Base-by-base conservation (phyloP, 176 grass and related monocot species). In the Musa schizocarpa region DNA sequence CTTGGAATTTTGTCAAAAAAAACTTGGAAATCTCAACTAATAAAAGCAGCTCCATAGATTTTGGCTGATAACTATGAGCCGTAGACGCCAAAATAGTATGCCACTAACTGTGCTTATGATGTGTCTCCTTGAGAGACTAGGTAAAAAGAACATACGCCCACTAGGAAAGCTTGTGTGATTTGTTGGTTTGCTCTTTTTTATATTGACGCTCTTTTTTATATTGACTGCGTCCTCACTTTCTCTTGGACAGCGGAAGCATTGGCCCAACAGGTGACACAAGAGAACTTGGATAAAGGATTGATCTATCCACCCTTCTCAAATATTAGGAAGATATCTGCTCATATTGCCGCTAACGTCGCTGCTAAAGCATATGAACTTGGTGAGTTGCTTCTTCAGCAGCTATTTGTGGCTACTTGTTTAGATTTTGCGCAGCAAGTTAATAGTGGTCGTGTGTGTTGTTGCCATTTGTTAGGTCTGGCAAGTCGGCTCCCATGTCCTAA, bases 291-390 rank as follows among this genome's bases (percentile, higher is more conserved):
- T 5, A 91, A 91, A 72, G 92, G 92, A 24, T 81, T 88, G 27
- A 82, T 91, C 68, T 91, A 95, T 27, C 92, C 92, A n/a, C 92
- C 88, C 29, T 95, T 95, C 79, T 88, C 92, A 57, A 95, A 88
- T 59, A 96, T 96, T 81, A 86, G 92, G 69, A 96, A 91, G 74
- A 91, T 96, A 52, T 91, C 86, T 76, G 92, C 92, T 27, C 85
- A 88, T 50, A 91, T 96, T 76, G 88, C 88, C 55, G 92, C 92
- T 78, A 91, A 85, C 11, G 92, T 95, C 58, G 92, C 92, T 19
- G 88, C 92, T 24, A 95, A 91, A 87, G 92, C 92, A 69, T 91
- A 96, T 61, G 88, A 96, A 80, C 92, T 91, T 59, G 92, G 92
- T 96, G 8, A 83, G 74, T 74, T 68, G 56, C 50, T 22, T 68